A percentile compares a stretch with the other conserved stretches of the same genome.
These are phyloP conservation scores for Paramecium bursaria DNA, from an alignment of 73 alveolate genomes.

Conservation along the genomic window DNA sequence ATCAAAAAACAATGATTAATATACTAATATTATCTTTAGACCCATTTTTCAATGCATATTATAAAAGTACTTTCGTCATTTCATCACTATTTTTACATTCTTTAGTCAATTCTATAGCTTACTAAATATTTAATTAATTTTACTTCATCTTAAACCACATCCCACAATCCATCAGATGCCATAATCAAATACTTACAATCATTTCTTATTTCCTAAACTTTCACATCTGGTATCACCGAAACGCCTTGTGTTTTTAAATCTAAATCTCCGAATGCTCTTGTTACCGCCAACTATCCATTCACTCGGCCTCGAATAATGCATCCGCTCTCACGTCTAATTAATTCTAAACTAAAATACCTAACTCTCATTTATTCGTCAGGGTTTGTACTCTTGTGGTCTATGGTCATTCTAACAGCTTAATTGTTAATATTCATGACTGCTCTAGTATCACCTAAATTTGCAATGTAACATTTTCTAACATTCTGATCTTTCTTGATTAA, in stretches of 20 bases:
- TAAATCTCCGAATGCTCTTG: slow-evolving; percentile 98
- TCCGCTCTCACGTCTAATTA: slow-evolving; percentile 75
- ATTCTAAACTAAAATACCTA: slow-evolving; percentile 18
- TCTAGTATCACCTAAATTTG: slow-evolving; percentile 96
- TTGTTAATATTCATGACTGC: slow-evolving; percentile 87
- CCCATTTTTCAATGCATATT: slow-evolving; percentile 81
- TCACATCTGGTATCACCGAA: slow-evolving; percentile 77
- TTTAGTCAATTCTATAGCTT: slow-evolving; percentile 68
- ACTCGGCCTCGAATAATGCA: slow-evolving; percentile 84
- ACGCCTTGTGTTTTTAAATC: slow-evolving; percentile 86
- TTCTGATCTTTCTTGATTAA: slow-evolving; percentile 85
- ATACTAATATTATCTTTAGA: slow-evolving; percentile 85
- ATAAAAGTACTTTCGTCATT: slow-evolving; percentile 79
- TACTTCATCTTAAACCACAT: slow-evolving; percentile 82
- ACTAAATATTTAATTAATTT: slow-evolving; percentile 39
- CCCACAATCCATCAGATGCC: slow-evolving; percentile 94
- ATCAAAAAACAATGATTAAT: slow-evolving; percentile 49
- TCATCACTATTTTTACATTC: slow-evolving; percentile 67
- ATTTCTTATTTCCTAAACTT: slow-evolving; percentile 70
- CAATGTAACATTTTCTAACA: slow-evolving; percentile 82
- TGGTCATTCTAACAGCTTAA: slow-evolving; percentile 86
- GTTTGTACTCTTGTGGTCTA: slow-evolving; percentile 92
- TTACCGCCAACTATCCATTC: slow-evolving; percentile 91
- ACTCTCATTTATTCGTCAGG: slow-evolving; percentile 86
- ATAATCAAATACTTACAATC: slow-evolving; percentile 75